Conservation (phyloP, 1,284 basidiomycete genomes). For the Marasmius oreades region DNA sequence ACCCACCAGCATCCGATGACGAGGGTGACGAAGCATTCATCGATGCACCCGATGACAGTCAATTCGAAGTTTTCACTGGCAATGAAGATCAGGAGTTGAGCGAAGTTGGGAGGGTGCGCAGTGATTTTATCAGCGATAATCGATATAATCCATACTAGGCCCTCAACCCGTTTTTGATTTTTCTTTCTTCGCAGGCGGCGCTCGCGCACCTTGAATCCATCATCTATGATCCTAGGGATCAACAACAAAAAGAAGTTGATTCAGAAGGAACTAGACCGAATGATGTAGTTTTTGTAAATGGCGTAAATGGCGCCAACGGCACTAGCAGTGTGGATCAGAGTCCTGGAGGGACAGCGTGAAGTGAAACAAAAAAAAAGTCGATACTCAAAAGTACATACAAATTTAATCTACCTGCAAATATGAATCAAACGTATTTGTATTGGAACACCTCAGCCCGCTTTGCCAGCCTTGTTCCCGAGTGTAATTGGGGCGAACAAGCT, state of each 20-base stretch:
- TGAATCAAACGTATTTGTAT: no score
- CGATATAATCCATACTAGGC: conserved; percentile 87
- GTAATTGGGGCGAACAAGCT: conserved; percentile 1
- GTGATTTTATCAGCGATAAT: conserved; percentile 76
- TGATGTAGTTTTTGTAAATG: neutral
- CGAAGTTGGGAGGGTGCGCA: conserved; percentile 92
- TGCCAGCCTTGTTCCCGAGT: neutral
- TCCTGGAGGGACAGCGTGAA: neutral
- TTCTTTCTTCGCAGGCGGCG: conserved; percentile 52
- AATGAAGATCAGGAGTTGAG: conserved; percentile 67
- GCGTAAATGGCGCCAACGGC: neutral
- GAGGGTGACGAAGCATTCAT: conserved; percentile 62
- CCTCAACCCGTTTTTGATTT: no score
- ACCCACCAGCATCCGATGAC: conserved; percentile 50
- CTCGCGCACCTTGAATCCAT: conserved; percentile 75
- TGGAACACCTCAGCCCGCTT: neutral
- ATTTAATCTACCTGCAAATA: neutral
- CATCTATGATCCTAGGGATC: conserved; percentile 46
- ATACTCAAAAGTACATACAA: neutral
- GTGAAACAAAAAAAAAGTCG: no score
- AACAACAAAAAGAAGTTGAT: neutral
- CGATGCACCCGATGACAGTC: conserved; percentile 40
- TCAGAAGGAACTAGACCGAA: neutral
- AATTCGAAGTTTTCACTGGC: conserved; percentile 60
- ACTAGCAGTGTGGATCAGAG: neutral